Evolutionary conservation across 2,329 filamentous ascomycete genomes (phyloP).

Genomic region (Sporothrix curviconia): DNA sequence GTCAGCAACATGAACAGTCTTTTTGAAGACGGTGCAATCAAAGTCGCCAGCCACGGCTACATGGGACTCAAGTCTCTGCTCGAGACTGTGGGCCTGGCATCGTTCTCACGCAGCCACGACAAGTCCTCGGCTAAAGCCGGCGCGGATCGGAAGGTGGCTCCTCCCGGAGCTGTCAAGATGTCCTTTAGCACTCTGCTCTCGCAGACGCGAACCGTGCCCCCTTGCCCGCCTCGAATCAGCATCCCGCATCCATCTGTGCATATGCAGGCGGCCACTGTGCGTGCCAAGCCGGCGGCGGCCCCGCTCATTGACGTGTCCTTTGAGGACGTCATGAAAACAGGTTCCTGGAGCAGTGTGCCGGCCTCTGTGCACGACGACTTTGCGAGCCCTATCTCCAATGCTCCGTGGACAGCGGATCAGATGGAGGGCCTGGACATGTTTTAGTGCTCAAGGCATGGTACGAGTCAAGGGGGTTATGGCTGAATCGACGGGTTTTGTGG

Average conservation of each 20-base stretch:
- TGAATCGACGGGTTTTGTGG: not conserved
- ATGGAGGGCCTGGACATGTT: constrained; percentile 15
- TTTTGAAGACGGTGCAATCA: not conserved
- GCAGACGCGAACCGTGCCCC: not conserved
- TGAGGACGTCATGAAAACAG: not conserved
- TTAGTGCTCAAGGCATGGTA: not conserved
- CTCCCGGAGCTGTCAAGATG: not conserved
- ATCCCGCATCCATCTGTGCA: no score
- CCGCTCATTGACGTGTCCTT: not conserved
- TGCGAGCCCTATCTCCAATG: not conserved
- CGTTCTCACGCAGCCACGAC: constrained; percentile 9
- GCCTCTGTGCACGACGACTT: not conserved
- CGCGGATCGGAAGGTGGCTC: not conserved
- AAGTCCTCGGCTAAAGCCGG: not conserved
- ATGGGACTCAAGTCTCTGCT: constrained; percentile 16
- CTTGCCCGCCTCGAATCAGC: no score
- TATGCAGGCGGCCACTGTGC: no score
- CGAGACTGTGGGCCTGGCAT: constrained; percentile 15
- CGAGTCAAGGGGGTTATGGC: not conserved
- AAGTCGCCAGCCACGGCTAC: constrained; percentile 12
- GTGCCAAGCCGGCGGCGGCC: no score
- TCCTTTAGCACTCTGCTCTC: not conserved
- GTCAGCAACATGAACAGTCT: not conserved
- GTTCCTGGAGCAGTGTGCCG: not conserved
- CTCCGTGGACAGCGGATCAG: constrained; percentile 13